Base-by-base conservation (phyloP, 169 alveolate species). In the Ophryocystis elektroscirrha region DNA sequence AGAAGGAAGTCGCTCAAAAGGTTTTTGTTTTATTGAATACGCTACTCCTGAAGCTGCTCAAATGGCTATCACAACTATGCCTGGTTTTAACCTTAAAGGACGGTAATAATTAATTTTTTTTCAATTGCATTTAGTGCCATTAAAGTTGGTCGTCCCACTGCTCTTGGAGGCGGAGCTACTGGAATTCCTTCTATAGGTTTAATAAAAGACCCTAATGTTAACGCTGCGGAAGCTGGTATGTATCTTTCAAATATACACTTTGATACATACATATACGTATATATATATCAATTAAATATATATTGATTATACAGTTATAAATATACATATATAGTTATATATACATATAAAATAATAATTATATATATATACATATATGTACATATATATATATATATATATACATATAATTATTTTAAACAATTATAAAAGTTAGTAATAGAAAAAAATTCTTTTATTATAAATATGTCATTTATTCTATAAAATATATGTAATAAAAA, bases 1-100 rank as follows among this genome's bases (percentile, higher is more conserved):
- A 48, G 76, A 67, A 32, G 76, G 76, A 1, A 65, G 58, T 45
- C 68, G 76, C 39, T 65, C 75, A 26, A 67, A 67, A 36, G 76
- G 76, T 24, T 67, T 67, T 46, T 67, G 76, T 41, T 67, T 67
- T 42, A 59, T 67, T 20, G 76, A 67, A 47, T 67, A 53, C 47
- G 54, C 75, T n/a, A 29, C 71, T 1, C 76, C 69, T 15, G 76
- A 67, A 58, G 54, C 75, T 5, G 75, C 75, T 0, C 65, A 65
- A 22, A 65, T 65, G 74, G 71, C 74, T 15, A 45, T 65, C 3
- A 56, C 66, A 23, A 60, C 74, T 15, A 65, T 65, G 74, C 69
- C 61, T 43, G 49, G 61, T 43, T 65, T 65, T 25, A 65, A 56
- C 23, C 56, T 65, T 19, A 65, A 65, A 36, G 74, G 74, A 15